phyloP scores from a whole-genome alignment of 2,329 filamentous ascomycete species.

The Fusarium pseudocircinatum region DNA sequence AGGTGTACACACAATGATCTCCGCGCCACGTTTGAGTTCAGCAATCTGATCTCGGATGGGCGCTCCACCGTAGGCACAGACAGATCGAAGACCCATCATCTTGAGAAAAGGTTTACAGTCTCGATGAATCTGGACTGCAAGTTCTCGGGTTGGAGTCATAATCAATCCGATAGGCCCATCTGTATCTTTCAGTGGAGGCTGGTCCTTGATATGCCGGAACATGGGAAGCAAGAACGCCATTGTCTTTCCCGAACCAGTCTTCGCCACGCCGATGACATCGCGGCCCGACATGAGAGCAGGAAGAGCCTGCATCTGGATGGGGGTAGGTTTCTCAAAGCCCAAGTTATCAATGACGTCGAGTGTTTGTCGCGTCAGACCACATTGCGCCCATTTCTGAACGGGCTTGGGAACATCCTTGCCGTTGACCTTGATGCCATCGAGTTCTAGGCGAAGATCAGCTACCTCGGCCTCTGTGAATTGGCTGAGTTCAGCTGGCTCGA shows the following conservation, averaged over 20 bases:
- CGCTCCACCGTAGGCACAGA: conserved; percentile 93
- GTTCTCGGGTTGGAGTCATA: conserved; percentile 92
- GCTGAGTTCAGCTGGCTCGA: conserved; percentile 84
- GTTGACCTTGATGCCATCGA: conserved; percentile 95
- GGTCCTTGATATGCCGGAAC: conserved; percentile 98
- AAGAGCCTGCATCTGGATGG: conserved; percentile 95
- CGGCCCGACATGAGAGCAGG: conserved; percentile 95
- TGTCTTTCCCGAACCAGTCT: conserved; percentile 97
- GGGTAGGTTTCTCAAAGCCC: conserved; percentile 87
- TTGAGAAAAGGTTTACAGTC: conserved; percentile 96
- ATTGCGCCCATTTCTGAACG: conserved; percentile 96
- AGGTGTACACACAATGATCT: conserved; percentile 94
- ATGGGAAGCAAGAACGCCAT: conserved; percentile 95
- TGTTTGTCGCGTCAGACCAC: conserved; percentile 86
- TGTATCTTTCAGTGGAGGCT: conserved; percentile 79
- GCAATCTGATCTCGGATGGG: conserved; percentile 98
- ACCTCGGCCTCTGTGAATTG: conserved; percentile 88
- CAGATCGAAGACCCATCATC: conserved; percentile 82
- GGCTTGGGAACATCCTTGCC: conserved; percentile 91
- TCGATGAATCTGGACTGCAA: conserved; percentile 91
- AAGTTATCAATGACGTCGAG: conserved; percentile 84
- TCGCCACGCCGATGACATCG: conserved; percentile 95
- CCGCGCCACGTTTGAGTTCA: conserved; percentile 91
- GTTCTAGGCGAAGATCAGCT: conserved; percentile 80
- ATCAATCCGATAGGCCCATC: conserved; percentile 91